Conservation (phyloP, 768 basidiomycete species). For the Russula dissimulans region DNA sequence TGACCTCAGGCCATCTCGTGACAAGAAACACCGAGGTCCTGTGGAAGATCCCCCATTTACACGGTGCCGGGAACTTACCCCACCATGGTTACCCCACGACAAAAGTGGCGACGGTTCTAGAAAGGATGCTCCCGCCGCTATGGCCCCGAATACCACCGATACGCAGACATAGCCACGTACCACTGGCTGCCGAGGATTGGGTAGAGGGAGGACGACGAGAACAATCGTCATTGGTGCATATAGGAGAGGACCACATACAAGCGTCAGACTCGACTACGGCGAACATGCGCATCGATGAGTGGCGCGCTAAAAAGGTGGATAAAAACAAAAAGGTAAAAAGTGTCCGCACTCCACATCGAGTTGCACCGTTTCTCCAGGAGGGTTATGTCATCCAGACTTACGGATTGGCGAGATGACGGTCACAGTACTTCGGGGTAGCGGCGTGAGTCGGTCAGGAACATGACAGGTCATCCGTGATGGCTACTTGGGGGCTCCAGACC, state of each 20-base stretch:
- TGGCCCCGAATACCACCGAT: background rate
- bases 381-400: too few relatives aligned
- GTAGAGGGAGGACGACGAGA: background rate
- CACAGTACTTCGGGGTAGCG: too few relatives aligned
- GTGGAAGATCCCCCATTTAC: background rate
- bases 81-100: background rate
- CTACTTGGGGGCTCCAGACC: too few relatives aligned
- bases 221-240: background rate
- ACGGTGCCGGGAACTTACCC: background rate
- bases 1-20: background rate
- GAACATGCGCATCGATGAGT: background rate
- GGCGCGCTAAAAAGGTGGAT: background rate
- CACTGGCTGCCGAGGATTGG: background rate
- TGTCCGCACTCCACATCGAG: too few relatives aligned
- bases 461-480: too few relatives aligned
- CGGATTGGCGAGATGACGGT: too few relatives aligned
- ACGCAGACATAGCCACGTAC: background rate
- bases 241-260: background rate
- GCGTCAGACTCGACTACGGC: background rate
- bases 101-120: background rate
- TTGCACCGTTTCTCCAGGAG: too few relatives aligned
- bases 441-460: too few relatives aligned
- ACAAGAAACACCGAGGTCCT: background rate
- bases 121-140: background rate
- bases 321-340: background rate